A percentile compares a stretch with the other conserved stretches of the same genome.
These are phyloP conservation scores for Amanita pallidorosea DNA, from an alignment of 768 basidiomycete species.

Conservation along the genomic window DNA sequence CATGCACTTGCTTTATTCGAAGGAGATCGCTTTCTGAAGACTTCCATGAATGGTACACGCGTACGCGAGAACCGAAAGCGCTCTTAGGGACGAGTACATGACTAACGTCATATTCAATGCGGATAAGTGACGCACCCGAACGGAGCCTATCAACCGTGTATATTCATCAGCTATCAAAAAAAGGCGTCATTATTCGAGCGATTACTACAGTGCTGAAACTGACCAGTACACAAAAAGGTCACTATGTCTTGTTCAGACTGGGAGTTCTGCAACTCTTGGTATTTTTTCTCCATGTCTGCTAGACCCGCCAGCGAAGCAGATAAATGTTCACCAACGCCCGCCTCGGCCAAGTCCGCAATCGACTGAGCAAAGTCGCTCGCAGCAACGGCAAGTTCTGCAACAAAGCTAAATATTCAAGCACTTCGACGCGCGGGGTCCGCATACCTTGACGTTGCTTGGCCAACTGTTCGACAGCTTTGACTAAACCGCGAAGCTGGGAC, in stretches of 20 bases:
- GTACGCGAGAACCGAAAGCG: slow-evolving; percentile 81
- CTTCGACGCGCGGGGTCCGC: slow-evolving; percentile 6
- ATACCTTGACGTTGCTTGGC: slow-evolving; percentile 71
- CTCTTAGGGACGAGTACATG: slow-evolving; percentile 32
- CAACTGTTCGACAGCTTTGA: slow-evolving; percentile 80
- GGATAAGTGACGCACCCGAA: slow-evolving; percentile 45
- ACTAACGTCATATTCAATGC: not conserved
- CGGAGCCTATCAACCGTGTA: slow-evolving; percentile 79
- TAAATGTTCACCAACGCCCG: slow-evolving; percentile 68
- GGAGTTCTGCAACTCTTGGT: slow-evolving; percentile 60
- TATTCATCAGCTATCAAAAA: slow-evolving; percentile 68
- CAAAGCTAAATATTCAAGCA: not conserved
- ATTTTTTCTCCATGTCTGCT: slow-evolving; percentile 63
- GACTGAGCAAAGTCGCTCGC: slow-evolving; percentile 76
- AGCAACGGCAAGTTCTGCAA: slow-evolving; percentile 52
- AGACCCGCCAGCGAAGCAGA: slow-evolving; percentile 59
- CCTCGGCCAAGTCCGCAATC: slow-evolving; percentile 56
- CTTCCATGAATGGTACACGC: slow-evolving; percentile 76
- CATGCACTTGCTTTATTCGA: slow-evolving; percentile 66
- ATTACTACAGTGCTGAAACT: not conserved
- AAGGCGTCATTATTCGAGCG: not conserved
- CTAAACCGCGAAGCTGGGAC: slow-evolving; percentile 74
- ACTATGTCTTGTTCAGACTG: slow-evolving; percentile 80
- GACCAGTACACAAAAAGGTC: slow-evolving; percentile 70
- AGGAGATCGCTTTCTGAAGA: slow-evolving; percentile 63